Evolutionary conservation across 768 basidiomycete genomes (phyloP), one percentile per base, ranked within the genome.

Genomic region (Mycena alexandri): DNA sequence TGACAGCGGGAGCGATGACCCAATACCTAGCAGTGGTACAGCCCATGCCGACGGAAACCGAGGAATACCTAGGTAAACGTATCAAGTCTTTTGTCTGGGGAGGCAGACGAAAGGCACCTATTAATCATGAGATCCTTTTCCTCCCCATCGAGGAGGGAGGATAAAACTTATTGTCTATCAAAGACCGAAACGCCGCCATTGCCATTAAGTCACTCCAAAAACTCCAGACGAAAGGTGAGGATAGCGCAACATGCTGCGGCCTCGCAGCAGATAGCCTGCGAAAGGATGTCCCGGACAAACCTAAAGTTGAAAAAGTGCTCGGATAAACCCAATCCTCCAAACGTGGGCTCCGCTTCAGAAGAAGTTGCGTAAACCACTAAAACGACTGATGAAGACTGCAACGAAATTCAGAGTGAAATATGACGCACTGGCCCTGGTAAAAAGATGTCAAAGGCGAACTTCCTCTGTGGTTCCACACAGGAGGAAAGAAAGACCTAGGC

Each of bases 401-500:
- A n/a, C n/a, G n/a, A n/a, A n/a, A n/a, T 68, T 72, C 16, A 42
- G 61, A 2, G 19, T 77, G 0, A 29, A 61, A 1, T 55, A 74
- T 1, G 72, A 76, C 21, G 63, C 73, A 0, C 44, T 61, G 2
- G 62, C 51, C 0, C 63, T 75, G n/a, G 50, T 60, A n/a, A 1
- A 51, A 65, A 50, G 51, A 72, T 0, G 41, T 73, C 0, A 66
- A 64, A 25, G 16, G 52, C 9, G 9, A 67, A 19, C 72, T 75
- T 63, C 78, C 81, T 34, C 74, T 80, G 0, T 82, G 78, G 77
- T 72, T 75, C 57, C 81, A 82, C 67, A 53, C 13, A 0, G 73
- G 72, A 5, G 67, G 59, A 8, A 65, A 68, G 14, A 12, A 24
- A 13, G 43, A 46, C 14, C 16, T 29, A 0, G 25, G 21, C 5